Percentiles rank a stretch among this genome's conserved stretches.
These are phyloP conservation scores for Posidonia australis DNA, from an alignment of 106 monocot genomes.

Conservation along the genomic window DNA sequence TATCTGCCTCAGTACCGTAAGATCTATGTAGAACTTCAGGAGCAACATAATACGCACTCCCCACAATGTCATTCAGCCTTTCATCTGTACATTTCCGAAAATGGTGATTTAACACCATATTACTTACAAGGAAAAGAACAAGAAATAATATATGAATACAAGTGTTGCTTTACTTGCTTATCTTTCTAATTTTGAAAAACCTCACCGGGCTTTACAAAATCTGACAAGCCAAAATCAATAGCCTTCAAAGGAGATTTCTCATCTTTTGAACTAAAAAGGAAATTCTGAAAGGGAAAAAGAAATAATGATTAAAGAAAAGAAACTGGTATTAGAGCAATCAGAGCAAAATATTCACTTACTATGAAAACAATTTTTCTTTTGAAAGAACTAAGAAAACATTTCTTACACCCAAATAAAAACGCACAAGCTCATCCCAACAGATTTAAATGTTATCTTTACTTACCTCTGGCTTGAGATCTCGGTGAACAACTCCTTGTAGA, in stretches of 20 bases:
- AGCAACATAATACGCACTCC: slow-evolving; percentile 33
- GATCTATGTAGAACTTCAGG: slow-evolving; percentile 48
- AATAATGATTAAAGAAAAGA: not conserved
- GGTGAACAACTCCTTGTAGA: slow-evolving; percentile 78
- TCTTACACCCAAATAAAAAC: not conserved
- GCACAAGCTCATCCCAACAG: not conserved
- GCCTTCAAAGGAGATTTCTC: slow-evolving; percentile 49
- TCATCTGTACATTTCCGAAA: slow-evolving; percentile 39
- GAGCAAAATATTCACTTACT: too few species aligned
- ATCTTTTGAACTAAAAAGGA: slow-evolving; percentile 50
- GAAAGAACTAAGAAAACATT: too few species aligned
- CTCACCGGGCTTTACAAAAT: slow-evolving; percentile 62
- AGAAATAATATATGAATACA: not conserved
- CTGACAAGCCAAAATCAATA: slow-evolving; percentile 72
- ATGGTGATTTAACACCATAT: not conserved
- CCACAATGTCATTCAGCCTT: slow-evolving; percentile 60
- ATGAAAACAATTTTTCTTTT: too few species aligned
- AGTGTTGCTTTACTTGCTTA: not conserved
- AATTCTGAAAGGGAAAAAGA: slow-evolving; percentile 30
- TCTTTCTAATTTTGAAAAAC: not conserved
- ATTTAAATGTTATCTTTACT: not conserved
- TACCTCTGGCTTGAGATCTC: slow-evolving; percentile 94
- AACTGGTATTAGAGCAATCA: not conserved
- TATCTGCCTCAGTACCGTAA: slow-evolving; percentile 86
- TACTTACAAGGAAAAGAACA: not conserved